Base-by-base conservation (phyloP, 345 rosid species). In the Eucalyptus sp. region DNA sequence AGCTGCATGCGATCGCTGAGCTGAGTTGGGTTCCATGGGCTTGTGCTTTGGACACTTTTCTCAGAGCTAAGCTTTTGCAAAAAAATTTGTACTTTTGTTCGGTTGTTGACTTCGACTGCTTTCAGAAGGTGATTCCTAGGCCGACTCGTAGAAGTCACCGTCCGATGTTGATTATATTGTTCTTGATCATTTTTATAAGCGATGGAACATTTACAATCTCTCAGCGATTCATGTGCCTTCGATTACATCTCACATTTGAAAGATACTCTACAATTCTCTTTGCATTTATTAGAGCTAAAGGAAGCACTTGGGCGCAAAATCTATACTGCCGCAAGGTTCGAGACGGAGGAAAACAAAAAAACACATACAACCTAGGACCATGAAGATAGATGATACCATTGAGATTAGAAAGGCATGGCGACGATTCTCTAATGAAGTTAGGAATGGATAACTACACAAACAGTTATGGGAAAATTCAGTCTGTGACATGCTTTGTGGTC, bases 361-460 rank as follows among this genome's bases (percentile, higher is more conserved):
- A 13, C 33, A 5, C 12, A 18, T 5, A 18, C 24, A 33, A 71
- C 81, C 25, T 17, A 37, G 81, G 46, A 71, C 13, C 81, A 33
- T 33, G 25, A 10, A 71, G 81, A 71, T 71, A 4, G 25, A 4
- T 10, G 4, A 68, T 71, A 18, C 22, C 46, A 33, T 7, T 9
- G 46, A 2, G 46, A 5, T 10, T 9, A 18, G 22, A 22, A 17
- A 71, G 81, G 81, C 3, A 22, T 1, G 7, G 5, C 25, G 0
- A 71, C 1, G 13, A 71, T 33, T 29, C 68, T 62, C 4, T 29
- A 5, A 29, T 27, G 31, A 2, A 62, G 33, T 33, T 33, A 33
- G 37, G 37, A 33, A 33, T 33, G 37, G 37, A 33, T 33, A 33
- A 33, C 3, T 33, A 33, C 37, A 33, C 37, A 33, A 33, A 33